phyloP scores from a whole-genome alignment of 345 rosid genomes.

The Viola odorata region DNA sequence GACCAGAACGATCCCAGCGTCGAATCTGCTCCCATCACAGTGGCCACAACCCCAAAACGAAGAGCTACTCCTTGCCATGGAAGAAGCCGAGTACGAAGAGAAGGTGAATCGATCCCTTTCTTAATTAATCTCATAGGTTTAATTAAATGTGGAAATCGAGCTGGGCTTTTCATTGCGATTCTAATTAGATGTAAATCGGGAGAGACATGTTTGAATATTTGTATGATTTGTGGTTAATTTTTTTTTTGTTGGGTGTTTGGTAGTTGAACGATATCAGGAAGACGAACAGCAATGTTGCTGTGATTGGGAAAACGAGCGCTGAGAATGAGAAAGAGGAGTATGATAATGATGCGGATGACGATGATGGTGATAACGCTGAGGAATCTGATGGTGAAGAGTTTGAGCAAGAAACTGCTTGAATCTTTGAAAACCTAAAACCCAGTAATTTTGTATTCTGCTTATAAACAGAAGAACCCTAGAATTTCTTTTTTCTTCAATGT shows the following conservation, averaged over 20 bases:
- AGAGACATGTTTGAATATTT: not conserved
- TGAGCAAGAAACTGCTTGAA: constrained; percentile 82
- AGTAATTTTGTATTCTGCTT: not conserved
- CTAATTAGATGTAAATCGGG: not conserved
- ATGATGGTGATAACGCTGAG: constrained; percentile 83
- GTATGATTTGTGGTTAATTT: not conserved
- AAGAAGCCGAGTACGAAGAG: constrained; percentile 25
- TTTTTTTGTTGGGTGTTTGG: not conserved
- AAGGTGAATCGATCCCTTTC: not conserved
- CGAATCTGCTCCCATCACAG: constrained; percentile 60
- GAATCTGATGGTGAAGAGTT: constrained; percentile 95
- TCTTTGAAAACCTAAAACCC: too few species aligned
- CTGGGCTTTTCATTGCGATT: not conserved
- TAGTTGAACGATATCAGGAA: constrained; percentile 81
- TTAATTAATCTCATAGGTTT: not conserved
- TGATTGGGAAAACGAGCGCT: constrained; percentile 59
- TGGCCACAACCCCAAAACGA: constrained; percentile 73
- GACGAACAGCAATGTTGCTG: constrained; percentile 43
- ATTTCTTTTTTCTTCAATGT: not conserved
- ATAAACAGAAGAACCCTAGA: not conserved
- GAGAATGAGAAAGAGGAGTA: constrained; percentile 74
- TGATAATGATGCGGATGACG: constrained; percentile 78
- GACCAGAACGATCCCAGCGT: constrained; percentile 51
- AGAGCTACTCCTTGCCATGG: constrained; percentile 83
- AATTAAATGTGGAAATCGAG: not conserved